Conservation (phyloP, 2,329 filamentous ascomycete genomes). For the Arthroderma sp. region DNA sequence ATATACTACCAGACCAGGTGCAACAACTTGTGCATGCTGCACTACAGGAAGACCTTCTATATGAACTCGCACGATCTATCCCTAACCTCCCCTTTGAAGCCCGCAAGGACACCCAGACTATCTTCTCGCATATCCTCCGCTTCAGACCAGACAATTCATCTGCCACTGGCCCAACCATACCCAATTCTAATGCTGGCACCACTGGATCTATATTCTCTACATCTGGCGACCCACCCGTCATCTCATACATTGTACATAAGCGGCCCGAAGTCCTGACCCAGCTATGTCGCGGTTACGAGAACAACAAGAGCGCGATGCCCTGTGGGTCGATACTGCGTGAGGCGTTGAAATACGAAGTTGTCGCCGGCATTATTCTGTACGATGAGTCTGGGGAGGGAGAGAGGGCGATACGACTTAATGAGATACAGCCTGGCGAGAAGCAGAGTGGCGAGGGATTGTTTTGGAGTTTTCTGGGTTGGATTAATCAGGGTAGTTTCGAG, state of each 20-base stretch:
- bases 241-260: constrained; percentile 78
- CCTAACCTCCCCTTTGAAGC: constrained; percentile 87
- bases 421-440: constrained; percentile 61
- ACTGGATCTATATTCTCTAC: constrained; percentile 22
- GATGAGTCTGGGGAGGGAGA: constrained; percentile 70
- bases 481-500: constrained; percentile 92
- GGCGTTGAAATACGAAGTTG: constrained; percentile 79
- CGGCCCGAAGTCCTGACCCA: constrained; percentile 78
- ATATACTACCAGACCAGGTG: constrained; percentile 76
- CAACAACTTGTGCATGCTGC: constrained; percentile 73
- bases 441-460: constrained; percentile 78
- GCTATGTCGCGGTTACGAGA: constrained; percentile 77
- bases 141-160: constrained; percentile 57
- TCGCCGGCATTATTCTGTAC: constrained; percentile 82
- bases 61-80: constrained; percentile 68
- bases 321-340: constrained; percentile 84
- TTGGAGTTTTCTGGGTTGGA: constrained; percentile 96
- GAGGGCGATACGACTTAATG: constrained; percentile 61
- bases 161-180: not conserved
- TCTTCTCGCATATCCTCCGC: constrained; percentile 88
- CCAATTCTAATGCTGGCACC: not conserved
- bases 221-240: constrained; percentile 65
- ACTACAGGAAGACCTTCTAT: constrained; percentile 80
- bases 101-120: constrained; percentile 87
- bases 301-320: constrained; percentile 81